Base-by-base conservation (phyloP, 2,329 filamentous ascomycete species). In the Emericellopsis atlantica region DNA sequence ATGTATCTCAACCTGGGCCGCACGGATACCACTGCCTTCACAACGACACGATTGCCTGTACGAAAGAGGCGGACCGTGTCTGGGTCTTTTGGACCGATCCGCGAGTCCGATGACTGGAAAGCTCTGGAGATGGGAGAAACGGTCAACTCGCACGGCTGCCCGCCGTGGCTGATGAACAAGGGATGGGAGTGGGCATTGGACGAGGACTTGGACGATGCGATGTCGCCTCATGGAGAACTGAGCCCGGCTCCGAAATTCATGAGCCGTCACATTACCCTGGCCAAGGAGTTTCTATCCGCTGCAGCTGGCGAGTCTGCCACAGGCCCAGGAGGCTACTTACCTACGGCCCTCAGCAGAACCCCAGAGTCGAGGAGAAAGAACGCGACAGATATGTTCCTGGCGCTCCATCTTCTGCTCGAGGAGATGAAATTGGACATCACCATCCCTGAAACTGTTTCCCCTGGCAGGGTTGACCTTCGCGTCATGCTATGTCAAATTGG, bases 401-500 rank as follows among this genome's bases (percentile, higher is more conserved):
- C 76, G 1, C 66, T 98, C 11, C 92, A 98, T 61, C 67, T 96
- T 4, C 66, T 94, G n/a, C 72, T 84, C 0, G 90, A 98, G 57
- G 92, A 98, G 56, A 72, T 84, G 46, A 96, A 94, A 54, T 72
- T 98, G 2, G 77, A 85, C 45, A 73, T 80, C 5, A 66, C 69
- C 46, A 59, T 60, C 0, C 61, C 67, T 0, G 67, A 70, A 39
- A 61, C 63, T 32, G 48, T 52, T 2, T 65, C 66, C 4, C 62
- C 65, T 0, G 64, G 68, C 0, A 60, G 65, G 22, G 56, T 60
- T 9, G 67, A 74, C 37, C 51, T 96, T 18, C 75, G 77, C n/a
- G 79, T 84, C 14, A 59, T 95, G 2, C 64, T 96, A 35, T 79
- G 81, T 36, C 90, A 95, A 55, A 69, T 98, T 43, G 77, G 82